Conservation (phyloP, 805 yeast species). For the Lipomyces mesembrius region DNA sequence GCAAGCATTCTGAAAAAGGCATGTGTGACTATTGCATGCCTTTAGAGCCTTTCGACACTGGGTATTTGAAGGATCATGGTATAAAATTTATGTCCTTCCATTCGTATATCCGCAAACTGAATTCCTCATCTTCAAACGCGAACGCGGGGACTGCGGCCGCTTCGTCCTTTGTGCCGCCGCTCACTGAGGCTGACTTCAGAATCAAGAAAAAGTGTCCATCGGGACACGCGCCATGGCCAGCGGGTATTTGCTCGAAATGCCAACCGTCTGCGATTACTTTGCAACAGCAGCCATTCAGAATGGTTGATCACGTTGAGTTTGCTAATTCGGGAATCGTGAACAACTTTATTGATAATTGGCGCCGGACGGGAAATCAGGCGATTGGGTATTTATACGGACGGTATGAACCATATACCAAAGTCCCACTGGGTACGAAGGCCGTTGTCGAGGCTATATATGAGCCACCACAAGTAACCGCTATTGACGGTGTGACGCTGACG, state of each 20-base stretch:
- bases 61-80: slow-evolving; percentile 70
- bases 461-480: slow-evolving; percentile 84
- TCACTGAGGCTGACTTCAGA: slow-evolving; percentile 69
- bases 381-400: slow-evolving; percentile 83
- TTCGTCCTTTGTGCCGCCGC: slow-evolving; percentile 78
- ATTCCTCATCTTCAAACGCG: slow-evolving; percentile 66
- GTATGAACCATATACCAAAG: slow-evolving; percentile 75
- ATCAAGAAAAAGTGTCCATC: slow-evolving; percentile 66
- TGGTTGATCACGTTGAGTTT: slow-evolving; percentile 98
- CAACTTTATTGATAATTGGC: slow-evolving; percentile 88
- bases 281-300: slow-evolving; percentile 85
- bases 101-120: slow-evolving; percentile 74
- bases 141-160: slow-evolving; percentile 32
- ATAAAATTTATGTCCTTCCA: slow-evolving; percentile 91
- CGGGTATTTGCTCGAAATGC: slow-evolving; percentile 92
- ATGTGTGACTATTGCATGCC: slow-evolving; percentile 99
- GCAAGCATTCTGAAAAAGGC: slow-evolving; percentile 89
- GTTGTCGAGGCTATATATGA: slow-evolving; percentile 93
- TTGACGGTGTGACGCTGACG: slow-evolving; percentile 79
- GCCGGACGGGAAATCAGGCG: slow-evolving; percentile 84
- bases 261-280: slow-evolving; percentile 95
- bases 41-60: slow-evolving; percentile 89
- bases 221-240: slow-evolving; percentile 94
- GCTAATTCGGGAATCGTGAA: slow-evolving; percentile 74
- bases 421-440: slow-evolving; percentile 92